Evolutionary conservation across 23 red algal species (phyloP).

Genomic region (Agarophyton chilense): DNA sequence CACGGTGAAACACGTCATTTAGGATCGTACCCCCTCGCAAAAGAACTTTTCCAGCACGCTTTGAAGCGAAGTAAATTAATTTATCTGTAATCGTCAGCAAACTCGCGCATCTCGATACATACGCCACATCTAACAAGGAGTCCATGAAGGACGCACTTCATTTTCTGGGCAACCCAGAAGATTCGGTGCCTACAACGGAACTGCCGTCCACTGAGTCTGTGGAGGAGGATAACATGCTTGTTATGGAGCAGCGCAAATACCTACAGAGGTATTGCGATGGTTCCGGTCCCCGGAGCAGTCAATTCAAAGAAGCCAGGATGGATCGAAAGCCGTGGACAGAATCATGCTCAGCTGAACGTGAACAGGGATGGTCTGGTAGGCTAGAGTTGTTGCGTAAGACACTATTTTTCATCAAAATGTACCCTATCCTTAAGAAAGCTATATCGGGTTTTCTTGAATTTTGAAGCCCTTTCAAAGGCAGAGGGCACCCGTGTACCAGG

Average conservation of each 20-base stretch:
- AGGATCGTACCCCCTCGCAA: no score
- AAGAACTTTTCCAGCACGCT: no score
- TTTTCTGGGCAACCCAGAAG: background rate
- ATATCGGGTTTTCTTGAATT: slow-evolving; percentile 2
- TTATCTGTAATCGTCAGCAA: background rate
- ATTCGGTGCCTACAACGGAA: background rate
- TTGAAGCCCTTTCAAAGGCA: background rate
- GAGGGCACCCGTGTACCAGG: no score
- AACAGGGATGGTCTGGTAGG: slow-evolving; percentile 2
- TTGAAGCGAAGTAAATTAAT: no score
- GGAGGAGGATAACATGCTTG: no score
- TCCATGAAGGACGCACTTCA: background rate
- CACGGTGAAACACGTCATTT: no score
- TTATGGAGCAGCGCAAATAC: no score
- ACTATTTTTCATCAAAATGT: slow-evolving; percentile 7
- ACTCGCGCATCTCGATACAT: background rate
- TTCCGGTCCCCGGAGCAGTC: no score
- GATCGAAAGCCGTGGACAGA: background rate
- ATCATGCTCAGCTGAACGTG: background rate
- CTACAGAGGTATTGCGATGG: no score
- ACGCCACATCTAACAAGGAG: background rate
- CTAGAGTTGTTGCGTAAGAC: slow-evolving; percentile 1
- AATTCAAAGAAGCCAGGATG: background rate
- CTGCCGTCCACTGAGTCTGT: background rate
- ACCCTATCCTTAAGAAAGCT: background rate